Evolutionary conservation across 1,284 basidiomycete genomes (phyloP).

Genomic region (Austroboletus novae-zelandiae): DNA sequence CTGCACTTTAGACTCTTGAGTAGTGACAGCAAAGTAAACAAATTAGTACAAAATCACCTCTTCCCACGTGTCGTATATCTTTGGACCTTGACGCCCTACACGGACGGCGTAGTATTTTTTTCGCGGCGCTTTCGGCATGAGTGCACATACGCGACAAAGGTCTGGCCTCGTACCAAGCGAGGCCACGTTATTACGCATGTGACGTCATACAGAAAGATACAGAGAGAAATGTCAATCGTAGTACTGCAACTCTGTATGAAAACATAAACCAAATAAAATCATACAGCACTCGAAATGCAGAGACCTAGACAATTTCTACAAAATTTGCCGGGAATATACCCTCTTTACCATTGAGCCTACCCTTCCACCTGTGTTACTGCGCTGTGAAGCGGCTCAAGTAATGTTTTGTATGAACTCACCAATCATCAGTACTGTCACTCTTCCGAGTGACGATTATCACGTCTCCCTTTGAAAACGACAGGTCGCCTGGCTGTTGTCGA

Average conservation of each 20-base stretch:
- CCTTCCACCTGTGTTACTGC: slow-evolving; percentile 64
- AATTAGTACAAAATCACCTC: slow-evolving; percentile 38
- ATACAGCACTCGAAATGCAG: slow-evolving; percentile 1
- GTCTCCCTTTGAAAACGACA: slow-evolving; percentile 84
- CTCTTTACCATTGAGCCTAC: slow-evolving; percentile 43
- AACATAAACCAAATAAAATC: background rate
- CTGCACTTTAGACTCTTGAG: slow-evolving; percentile 36
- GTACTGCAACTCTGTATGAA: background rate
- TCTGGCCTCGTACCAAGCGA: too few relatives aligned
- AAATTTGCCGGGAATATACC: slow-evolving; percentile 68
- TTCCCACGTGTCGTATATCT: slow-evolving; percentile 54
- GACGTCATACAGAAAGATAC: too few relatives aligned
- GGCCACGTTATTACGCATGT: background rate
- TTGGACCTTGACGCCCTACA: slow-evolving; percentile 49
- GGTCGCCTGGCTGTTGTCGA: slow-evolving; percentile 61
- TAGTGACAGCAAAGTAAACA: background rate
- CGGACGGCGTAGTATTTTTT: slow-evolving; percentile 59
- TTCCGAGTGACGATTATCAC: slow-evolving; percentile 74
- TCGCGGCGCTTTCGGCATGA: slow-evolving; percentile 33
- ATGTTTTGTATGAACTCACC: slow-evolving; percentile 43
- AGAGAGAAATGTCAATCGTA: background rate
- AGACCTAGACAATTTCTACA: slow-evolving; percentile 48
- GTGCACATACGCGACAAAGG: background rate
- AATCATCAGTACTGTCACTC: slow-evolving; percentile 76
- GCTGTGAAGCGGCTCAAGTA: slow-evolving; percentile 1